phyloP scores from a whole-genome alignment of 1,284 basidiomycete species.

The Vanrija sp. region DNA sequence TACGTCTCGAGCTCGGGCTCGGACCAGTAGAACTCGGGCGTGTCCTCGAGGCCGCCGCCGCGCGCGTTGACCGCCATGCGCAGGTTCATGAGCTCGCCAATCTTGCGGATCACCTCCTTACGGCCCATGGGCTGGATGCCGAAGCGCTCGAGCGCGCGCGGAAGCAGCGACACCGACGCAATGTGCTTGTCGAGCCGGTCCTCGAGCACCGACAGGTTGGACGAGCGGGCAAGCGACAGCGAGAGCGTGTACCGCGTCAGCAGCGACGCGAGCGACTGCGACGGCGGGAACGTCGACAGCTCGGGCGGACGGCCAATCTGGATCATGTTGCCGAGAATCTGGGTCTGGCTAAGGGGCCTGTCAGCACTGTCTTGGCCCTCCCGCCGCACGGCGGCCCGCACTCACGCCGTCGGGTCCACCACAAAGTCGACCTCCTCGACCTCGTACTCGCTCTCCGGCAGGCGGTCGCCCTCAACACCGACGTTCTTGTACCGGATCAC shows the following conservation, averaged over 20 bases:
- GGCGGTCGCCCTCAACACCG: slow-evolving; percentile 59
- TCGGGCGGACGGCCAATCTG: slow-evolving; percentile 69
- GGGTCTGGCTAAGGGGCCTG: slow-evolving; percentile 59
- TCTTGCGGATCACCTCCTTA: slow-evolving; percentile 75
- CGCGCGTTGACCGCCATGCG: slow-evolving; percentile 82
- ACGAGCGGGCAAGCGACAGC: slow-evolving; percentile 80
- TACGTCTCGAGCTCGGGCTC: slow-evolving; percentile 82
- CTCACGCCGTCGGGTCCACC: slow-evolving; percentile 77
- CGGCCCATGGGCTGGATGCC: slow-evolving; percentile 76
- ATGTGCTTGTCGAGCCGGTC: slow-evolving; percentile 75
- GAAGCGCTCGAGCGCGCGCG: slow-evolving; percentile 66
- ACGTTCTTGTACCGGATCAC: slow-evolving; percentile 56
- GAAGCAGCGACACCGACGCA: slow-evolving; percentile 70
- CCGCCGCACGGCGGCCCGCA: background rate
- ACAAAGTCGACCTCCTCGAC: slow-evolving; percentile 88
- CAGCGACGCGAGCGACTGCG: slow-evolving; percentile 53
- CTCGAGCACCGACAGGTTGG: slow-evolving; percentile 76
- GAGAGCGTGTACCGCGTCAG: slow-evolving; percentile 83
- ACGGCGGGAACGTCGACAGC: slow-evolving; percentile 44
- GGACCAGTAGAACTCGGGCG: slow-evolving; percentile 80
- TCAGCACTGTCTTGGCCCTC: background rate
- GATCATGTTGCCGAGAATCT: slow-evolving; percentile 81
- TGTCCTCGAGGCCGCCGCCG: slow-evolving; percentile 80
- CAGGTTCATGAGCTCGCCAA: slow-evolving; percentile 81
- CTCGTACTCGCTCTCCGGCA: slow-evolving; percentile 61